Percentiles rank a stretch among this genome's conserved stretches.
Conservation (phyloP, 768 basidiomycete species). For the Podaxis sp. region DNA sequence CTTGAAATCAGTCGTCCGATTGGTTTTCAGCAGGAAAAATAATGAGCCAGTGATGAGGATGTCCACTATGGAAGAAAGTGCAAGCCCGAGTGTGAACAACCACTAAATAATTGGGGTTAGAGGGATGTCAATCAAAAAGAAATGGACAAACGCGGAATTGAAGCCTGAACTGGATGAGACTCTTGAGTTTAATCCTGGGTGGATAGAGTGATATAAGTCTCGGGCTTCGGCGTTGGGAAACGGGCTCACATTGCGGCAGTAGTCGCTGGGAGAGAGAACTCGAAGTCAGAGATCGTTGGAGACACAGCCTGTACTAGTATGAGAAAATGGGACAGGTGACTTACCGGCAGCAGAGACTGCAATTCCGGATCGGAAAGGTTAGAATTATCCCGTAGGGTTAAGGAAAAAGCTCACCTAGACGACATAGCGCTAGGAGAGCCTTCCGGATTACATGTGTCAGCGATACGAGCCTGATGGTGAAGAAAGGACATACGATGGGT, state of each 20-base stretch:
- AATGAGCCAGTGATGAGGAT: conserved; percentile 48
- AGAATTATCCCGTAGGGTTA: neutral
- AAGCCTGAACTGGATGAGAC: conserved; percentile 23
- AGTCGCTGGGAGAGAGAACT: conserved; percentile 20
- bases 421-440: conserved; percentile 28
- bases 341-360: conserved; percentile 31
- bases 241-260: conserved; percentile 29
- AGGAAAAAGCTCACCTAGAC: conserved; percentile 25
- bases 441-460: neutral
- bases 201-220: neutral
- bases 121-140: neutral
- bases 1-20: conserved; percentile 38
- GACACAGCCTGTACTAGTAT: neutral
- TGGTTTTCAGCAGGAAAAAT: conserved; percentile 40
- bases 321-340: conserved; percentile 1
- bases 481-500: conserved; percentile 27
- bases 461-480: neutral
- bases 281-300: neutral
- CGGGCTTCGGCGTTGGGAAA: neutral
- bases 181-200: neutral
- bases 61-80: conserved; percentile 49
- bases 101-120: conserved; percentile 34
- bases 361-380: neutral
- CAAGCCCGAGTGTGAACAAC: conserved; percentile 54
- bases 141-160: conserved; percentile 18